These are phyloP conservation scores for Phytophthora sansomeana DNA, from an alignment of 352 stramenopile species.

Conservation along the genomic window DNA sequence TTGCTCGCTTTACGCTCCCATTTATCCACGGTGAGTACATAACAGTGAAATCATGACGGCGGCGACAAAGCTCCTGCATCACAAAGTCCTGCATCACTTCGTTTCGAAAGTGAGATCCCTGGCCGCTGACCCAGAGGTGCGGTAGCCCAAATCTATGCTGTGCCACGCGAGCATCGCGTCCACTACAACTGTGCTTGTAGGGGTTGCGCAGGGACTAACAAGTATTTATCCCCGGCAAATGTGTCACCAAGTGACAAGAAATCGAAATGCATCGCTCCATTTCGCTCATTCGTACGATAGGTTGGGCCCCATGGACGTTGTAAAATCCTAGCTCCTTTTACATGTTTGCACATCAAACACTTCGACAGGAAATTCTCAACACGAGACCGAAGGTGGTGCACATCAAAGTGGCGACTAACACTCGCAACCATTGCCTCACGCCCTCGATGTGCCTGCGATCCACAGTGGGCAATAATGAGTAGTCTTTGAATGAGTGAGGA, in stretches of 20 bases:
- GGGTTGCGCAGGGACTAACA: slow-evolving; percentile 19
- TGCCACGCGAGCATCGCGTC: slow-evolving; percentile 36
- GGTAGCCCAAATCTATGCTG: slow-evolving; percentile 33
- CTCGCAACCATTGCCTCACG: slow-evolving; percentile 2
- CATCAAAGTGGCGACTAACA: neutral
- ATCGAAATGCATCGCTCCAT: slow-evolving; percentile 10
- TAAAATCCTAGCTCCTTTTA: slow-evolving; percentile 12
- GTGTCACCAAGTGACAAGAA: slow-evolving; percentile 7
- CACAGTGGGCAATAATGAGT: slow-evolving; percentile 10
- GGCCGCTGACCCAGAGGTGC: slow-evolving; percentile 31
- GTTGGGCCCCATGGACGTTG: slow-evolving; percentile 3
- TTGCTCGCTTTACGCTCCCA: slow-evolving; percentile 38
- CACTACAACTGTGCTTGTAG: slow-evolving; percentile 14
- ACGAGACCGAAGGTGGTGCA: neutral
- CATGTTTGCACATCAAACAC: slow-evolving; percentile 10
- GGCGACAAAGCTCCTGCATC: slow-evolving; percentile 16
- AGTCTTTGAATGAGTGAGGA: neutral
- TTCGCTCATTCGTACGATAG: neutral
- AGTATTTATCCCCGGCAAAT: neutral
- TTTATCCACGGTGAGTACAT: slow-evolving; percentile 44
- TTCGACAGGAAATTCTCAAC: neutral
- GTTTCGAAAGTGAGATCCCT: slow-evolving; percentile 44
- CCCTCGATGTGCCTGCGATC: slow-evolving; percentile 3
- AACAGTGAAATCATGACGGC: slow-evolving; percentile 31
- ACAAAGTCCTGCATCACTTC: slow-evolving; percentile 27